Evolutionary conservation across 352 stramenopile species (phyloP), one percentile per base, ranked within the genome.

Genomic region (Peronosclerospora sorghi): DNA sequence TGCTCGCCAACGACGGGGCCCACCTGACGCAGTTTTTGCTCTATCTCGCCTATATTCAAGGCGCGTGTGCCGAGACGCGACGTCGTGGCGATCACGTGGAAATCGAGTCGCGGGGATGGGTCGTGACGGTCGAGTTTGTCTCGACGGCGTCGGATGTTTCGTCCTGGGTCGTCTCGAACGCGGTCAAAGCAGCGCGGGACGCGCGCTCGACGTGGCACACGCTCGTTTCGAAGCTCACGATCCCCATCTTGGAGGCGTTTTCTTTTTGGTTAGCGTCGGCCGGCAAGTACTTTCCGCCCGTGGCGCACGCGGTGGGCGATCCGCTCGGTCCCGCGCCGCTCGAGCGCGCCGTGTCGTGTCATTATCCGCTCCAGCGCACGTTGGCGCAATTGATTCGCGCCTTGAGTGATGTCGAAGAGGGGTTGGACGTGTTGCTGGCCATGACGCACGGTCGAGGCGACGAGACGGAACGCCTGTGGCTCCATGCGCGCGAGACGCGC

Each of bases 101-200:
- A 26, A 3, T 26, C 21, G 21, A 26, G 21, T 26, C 21, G 21
- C 21, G 21, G 3, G 21, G 21, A 6, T 26, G 21, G 21, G 21
- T 26, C 21, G 21, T 26, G 21, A 26, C 21, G 21, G 28, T 34
- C 4, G 28, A 13, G 13, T 15, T 34, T 45, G 73, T 85, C n/a
- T 89, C 77, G 5, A 89, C 77, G 3, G 76, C 75, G 8, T 86
- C 72, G 2, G 77, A 89, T 23, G 73, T 86, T 8, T 89, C 77
- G 44, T 78, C 61, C 17, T 84, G 76, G 72, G 75, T 89, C 28
- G 66, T 89, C 17, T 68, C 74, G 29, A 89, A 89, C 32, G 73
- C 77, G 15, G 84, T 89, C 41, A 85, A 86, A 54, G 61, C 44
- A 27, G 49, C 41, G 64, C n/a, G 39, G 29, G 35, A 49, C 32